Conservation (phyloP, 345 rosid species). For the Citrus australasica region DNA sequence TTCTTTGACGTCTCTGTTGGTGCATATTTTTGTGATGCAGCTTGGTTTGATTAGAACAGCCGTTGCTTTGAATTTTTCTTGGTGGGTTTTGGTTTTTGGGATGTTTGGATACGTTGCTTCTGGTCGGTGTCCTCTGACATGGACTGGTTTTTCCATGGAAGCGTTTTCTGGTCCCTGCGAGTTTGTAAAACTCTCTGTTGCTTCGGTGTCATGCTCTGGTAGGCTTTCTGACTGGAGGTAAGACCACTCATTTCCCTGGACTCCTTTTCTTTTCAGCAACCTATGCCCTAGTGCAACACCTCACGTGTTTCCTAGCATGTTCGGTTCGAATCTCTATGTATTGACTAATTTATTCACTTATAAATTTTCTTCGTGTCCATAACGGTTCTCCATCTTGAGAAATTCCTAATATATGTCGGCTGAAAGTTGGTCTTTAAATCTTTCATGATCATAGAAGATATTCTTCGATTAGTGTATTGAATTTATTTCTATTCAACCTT, state of each 20-base stretch:
- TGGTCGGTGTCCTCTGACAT: slow-evolving; percentile 64
- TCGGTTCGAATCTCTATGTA: too few species aligned
- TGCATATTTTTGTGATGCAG: slow-evolving; percentile 17
- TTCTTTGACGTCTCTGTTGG: slow-evolving; percentile 32
- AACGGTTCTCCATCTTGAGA: too few species aligned
- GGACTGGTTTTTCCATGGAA: slow-evolving; percentile 69
- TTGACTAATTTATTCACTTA: too few species aligned
- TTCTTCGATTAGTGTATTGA: too few species aligned
- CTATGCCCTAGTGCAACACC: neutral
- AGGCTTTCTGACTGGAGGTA: slow-evolving; percentile 26
- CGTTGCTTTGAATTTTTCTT: slow-evolving; percentile 46
- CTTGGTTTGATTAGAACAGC: slow-evolving; percentile 54
- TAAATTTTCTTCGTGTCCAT: too few species aligned
- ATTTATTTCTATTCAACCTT: too few species aligned
- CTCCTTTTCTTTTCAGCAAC: neutral
- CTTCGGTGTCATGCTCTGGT: slow-evolving; percentile 92
- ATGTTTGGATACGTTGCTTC: slow-evolving; percentile 30
- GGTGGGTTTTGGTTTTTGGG: slow-evolving; percentile 61
- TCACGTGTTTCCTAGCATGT: too few species aligned
- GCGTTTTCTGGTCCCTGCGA: slow-evolving; percentile 78
- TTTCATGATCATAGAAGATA: too few species aligned
- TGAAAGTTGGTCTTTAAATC: too few species aligned
- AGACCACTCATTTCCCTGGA: neutral
- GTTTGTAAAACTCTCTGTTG: slow-evolving; percentile 57
- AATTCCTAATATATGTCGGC: too few species aligned